Evolutionary conservation across 495 filamentous ascomycete genomes (phyloP), one percentile per base, ranked within the genome.

Genomic region (Neurospora sublineolata): DNA sequence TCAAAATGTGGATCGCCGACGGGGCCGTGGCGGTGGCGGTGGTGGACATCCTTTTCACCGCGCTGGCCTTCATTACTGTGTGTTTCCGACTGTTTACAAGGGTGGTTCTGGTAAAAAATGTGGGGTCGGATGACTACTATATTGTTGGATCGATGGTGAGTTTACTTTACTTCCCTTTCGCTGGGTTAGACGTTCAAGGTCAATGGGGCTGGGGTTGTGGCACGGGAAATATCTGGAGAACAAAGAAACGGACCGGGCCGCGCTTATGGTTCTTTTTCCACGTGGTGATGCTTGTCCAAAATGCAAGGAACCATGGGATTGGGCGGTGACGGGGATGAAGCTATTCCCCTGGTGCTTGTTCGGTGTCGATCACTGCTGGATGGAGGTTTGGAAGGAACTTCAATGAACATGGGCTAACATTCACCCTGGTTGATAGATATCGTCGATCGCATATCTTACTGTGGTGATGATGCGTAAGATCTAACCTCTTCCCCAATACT

Each of bases 51-150:
- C n/a, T 75, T 23, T 77, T 77, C 70, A 77, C 76, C 40, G 52
- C 68, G 12, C 52, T 78, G 42, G 76, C 77, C 37, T 72, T 77
- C 11, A 27, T 77, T 33, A 36, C 73, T 20, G 76, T 78, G 11
- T 58, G 71, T 16, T 36, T 71, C 18, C 67, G 77, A 14, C 3
- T 78, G 4, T 52, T 67, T 14, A 77, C 77, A 1, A 44, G 77
- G 30, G 4, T 67, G 4, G 70, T 74, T n/a, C 10, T 78, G 37
- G 58, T 78, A 8, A 71, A 74, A 52, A 76, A 74, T 11, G 12
- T 74, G 12, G 77, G 77, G 18, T 68, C 44, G 9, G 77, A 78
- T 39, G 77, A 78, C 33, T 68, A 36, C 10, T 60, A 76, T n/a
- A 76, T 77, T 9, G 39, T 39, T 5, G 4, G 69, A 5, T 42